Evolutionary conservation across 83 land plant genomes (phyloP).

Genomic region (Picea abies): DNA sequence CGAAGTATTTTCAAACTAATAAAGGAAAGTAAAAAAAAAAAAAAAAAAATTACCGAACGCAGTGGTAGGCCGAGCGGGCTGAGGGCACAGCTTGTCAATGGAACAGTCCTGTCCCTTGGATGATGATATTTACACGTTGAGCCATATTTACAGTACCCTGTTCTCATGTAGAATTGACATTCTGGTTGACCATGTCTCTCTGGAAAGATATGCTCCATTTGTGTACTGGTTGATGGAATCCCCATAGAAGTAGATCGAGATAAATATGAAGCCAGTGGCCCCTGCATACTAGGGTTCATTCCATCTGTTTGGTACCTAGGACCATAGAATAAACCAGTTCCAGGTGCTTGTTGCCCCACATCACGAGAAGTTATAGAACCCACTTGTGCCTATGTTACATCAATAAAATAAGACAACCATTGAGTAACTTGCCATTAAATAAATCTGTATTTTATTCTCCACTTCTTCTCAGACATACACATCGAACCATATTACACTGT

Average conservation of each 20-base stretch:
- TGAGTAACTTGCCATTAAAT: not conserved
- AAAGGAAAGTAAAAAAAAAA: not conserved
- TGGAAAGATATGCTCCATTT: conserved; percentile 36
- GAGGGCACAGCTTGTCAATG: conserved; percentile 29
- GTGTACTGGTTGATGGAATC: conserved; percentile 29
- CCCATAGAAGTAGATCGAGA: conserved; percentile 21
- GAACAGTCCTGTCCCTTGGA: conserved; percentile 35
- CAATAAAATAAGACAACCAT: not conserved
- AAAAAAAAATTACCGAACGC: conserved; percentile 25
- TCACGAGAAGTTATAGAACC: conserved; percentile 38
- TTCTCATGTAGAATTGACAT: conserved; percentile 53
- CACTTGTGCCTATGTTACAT: conserved; percentile 35
- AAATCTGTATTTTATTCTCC: not conserved
- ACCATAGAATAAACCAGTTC: conserved; percentile 39
- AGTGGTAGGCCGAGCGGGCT: conserved; percentile 47
- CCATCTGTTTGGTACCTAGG: conserved; percentile 33
- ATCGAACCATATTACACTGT: not conserved
- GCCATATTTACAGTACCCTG: conserved; percentile 59
- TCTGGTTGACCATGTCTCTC: conserved; percentile 58
- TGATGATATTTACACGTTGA: conserved; percentile 58
- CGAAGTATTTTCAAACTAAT: not conserved
- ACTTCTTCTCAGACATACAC: not conserved
- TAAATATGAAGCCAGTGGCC: conserved; percentile 15
- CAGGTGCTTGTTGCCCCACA: conserved; percentile 31
- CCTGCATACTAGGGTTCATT: conserved; percentile 37